A percentile compares a stretch with the other conserved stretches of the same genome.
These are phyloP conservation scores for Leucosporidium creatinivorum DNA, from an alignment of 768 basidiomycete species.

Conservation along the genomic window DNA sequence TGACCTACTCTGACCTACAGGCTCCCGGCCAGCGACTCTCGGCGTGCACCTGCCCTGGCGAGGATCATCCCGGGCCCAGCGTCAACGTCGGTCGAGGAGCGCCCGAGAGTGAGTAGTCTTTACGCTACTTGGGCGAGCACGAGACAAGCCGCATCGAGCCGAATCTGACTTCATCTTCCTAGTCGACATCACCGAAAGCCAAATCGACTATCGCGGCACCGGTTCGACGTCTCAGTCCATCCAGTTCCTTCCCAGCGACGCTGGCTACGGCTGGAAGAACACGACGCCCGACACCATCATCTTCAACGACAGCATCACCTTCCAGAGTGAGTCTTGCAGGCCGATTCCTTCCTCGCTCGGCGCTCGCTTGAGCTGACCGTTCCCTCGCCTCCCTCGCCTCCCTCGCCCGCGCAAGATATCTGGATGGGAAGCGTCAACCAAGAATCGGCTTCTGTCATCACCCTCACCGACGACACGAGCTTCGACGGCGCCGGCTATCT, in stretches of 20 bases:
- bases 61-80: slow-evolving; percentile 70
- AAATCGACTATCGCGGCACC: slow-evolving; percentile 38
- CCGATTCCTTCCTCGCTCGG: too few relatives aligned
- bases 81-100: slow-evolving; percentile 60
- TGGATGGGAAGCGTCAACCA: slow-evolving; percentile 31
- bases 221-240: slow-evolving; percentile 54
- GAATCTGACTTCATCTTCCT: neutral
- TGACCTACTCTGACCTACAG: slow-evolving; percentile 20
- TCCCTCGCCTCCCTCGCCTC: neutral
- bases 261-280: slow-evolving; percentile 57
- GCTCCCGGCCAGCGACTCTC: slow-evolving; percentile 81
- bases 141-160: too few relatives aligned
- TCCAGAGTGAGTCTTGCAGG: neutral
- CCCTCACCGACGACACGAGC: slow-evolving; percentile 22
- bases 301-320: slow-evolving; percentile 44
- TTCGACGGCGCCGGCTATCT: slow-evolving; percentile 23
- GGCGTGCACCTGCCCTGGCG: slow-evolving; percentile 75
- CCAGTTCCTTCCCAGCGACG: slow-evolving; percentile 52
- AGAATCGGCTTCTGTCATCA: slow-evolving; percentile 29
- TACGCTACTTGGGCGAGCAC: too few relatives aligned
- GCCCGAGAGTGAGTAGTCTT: slow-evolving; percentile 55
- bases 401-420: neutral
- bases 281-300: slow-evolving; percentile 51
- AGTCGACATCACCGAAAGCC: slow-evolving; percentile 54
- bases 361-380: neutral